Base-by-base conservation (phyloP, 176 grass and related monocot species). In the Eleusine indica region DNA sequence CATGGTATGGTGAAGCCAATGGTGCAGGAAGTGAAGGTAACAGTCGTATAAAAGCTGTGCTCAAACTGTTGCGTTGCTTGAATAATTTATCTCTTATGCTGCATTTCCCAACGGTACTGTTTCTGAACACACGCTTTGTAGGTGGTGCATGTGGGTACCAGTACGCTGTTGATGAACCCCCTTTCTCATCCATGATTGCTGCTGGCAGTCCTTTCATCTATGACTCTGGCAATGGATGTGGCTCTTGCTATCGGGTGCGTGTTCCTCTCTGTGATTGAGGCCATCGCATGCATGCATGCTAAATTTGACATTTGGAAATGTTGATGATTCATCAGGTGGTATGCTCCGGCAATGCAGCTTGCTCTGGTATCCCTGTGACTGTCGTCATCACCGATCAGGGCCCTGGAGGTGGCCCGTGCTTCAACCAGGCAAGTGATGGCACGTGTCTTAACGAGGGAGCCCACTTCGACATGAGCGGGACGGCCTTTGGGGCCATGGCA, bases 381-480 rank as follows among this genome's bases (percentile, higher is more conserved):
- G 57, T 60, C 1, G 57, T 60, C 21, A 60, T 60, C 57, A 60
- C 57, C 1, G 57, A 60, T 60, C 57, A 60, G 57, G 94, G 88
- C 21, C 94, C 92, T 25, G 88, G 86, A 0, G 94, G 94, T 5
- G 92, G 94, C 38, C 48, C 76, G 7, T 97, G 92, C 75, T 40
- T 88, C 14, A 84, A 76, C 51, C 69, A 79, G 35, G 48, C 78
- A 69, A 77, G 54, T 0, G 81, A 88, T 0, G 87, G 81, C 30
- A 77, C 71, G 22, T 88, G 87, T 60, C 70, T 86, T 29, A 81
- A 77, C 0, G 86, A 94, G 80, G 79, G 87, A 42, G 88, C 71
- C 11, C 94, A 97, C 72, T 97, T 97, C 37, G 94, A 97, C 84
- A 84, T 97, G 92, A 97, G 94, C 38, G 94, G 94, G 37, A 92